Evolutionary conservation across 768 basidiomycete species (phyloP), one percentile per base, ranked within the genome.

Genomic region (Lentinula aciculospora): DNA sequence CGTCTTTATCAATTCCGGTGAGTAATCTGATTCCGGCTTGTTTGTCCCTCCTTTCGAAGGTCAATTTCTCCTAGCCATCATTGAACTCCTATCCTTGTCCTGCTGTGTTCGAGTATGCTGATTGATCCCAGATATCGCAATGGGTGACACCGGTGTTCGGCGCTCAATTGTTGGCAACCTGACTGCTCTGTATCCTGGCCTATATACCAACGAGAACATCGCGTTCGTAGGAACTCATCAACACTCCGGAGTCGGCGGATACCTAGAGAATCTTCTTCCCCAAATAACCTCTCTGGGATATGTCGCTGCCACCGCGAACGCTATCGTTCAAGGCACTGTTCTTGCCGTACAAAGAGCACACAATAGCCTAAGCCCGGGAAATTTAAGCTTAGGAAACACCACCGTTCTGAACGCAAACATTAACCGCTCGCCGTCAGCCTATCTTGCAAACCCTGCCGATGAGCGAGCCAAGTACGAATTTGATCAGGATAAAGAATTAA

Each of bases 131-230:
- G 89, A 92, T 66, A 89, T 90, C 51, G 87, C 83, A 40, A 89
- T 91, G 86, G 89, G 89, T 10, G 90, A 91, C 69, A 83, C 81
- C 2, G 89, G 88, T 25, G 72, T 89, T 36, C 84, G 89, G 31
- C 82, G 88, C 27, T 80, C 82, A 13, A 83, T 92, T 62, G 78
- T 92, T 28, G 66, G 76, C 3, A 71, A 79, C 39, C 76, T 92
- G 9, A 76, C 83, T 6, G 61, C 75, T 9, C 70, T 77, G 44
- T 88, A 80, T 65, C 82, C 85, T 1, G 82, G 81, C 0, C 59
- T 90, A 1, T 92, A 91, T 70, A 81, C 76, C 10, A 72, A 85
- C 61, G 74, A 72, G n/a, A 92, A 92, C 62, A 81, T 88, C 57
- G 89, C 89, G 2, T 83, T 92, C 60, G 81, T 85, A 25, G 81